These are phyloP conservation scores for Termitomyces sp. DNA, from an alignment of 768 basidiomycete genomes.

Conservation along the genomic window DNA sequence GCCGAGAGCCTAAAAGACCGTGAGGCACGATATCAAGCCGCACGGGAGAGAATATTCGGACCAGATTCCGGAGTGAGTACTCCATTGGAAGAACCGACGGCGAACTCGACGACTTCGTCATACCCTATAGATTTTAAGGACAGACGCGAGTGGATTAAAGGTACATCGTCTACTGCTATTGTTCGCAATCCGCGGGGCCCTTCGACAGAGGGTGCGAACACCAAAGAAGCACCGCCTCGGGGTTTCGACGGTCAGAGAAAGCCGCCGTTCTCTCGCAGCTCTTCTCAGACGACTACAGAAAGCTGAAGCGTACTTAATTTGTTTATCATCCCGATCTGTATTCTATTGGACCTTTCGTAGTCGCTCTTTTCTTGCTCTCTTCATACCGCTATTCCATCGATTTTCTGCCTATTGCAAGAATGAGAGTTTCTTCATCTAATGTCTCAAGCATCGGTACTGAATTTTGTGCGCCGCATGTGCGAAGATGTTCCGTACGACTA, in stretches of 20 bases:
- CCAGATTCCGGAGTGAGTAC: conserved; percentile 10
- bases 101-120: not conserved
- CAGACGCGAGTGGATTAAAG: conserved; percentile 6
- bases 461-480: no score
- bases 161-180: conserved; percentile 7
- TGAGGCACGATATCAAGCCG: conserved; percentile 70
- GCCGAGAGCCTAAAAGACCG: conserved; percentile 53
- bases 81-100: not conserved
- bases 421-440: not conserved
- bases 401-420: not conserved
- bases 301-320: not conserved
- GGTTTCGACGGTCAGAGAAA: conserved; percentile 23
- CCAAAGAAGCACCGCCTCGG: conserved; percentile 2
- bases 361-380: not conserved
- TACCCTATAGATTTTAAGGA: not conserved
- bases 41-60: conserved; percentile 72
- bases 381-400: not conserved
- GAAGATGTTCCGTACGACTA: no score
- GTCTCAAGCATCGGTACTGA: no score
- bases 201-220: not conserved
- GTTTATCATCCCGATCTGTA: not conserved
- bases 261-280: not conserved
- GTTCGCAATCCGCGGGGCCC: conserved; percentile 23
- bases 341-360: not conserved
- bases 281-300: not conserved